Conservation (phyloP, 257 asterid genomes). For the Voacanga thouarsii region DNA sequence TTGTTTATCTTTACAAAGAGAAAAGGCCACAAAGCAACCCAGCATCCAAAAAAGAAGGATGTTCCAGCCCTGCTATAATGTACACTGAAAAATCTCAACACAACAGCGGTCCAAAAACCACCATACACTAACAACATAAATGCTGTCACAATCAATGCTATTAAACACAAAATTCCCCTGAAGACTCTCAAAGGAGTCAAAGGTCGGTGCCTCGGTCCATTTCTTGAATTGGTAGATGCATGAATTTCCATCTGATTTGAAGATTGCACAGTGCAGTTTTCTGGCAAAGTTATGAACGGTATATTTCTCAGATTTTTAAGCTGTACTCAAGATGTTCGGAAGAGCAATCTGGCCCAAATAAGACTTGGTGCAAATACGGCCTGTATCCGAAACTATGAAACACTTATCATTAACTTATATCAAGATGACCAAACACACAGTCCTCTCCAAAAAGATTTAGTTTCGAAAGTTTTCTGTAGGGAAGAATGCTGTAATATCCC, state of each 20-base stretch:
- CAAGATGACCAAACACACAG: not conserved
- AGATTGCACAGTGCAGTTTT: not conserved
- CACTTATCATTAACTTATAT: not conserved
- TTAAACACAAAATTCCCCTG: conserved; percentile 62
- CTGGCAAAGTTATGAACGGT: too few relatives aligned
- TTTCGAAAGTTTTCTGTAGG: not conserved
- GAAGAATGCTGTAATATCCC: not conserved
- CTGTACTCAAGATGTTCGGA: not conserved
- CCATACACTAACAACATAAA: conserved; percentile 57
- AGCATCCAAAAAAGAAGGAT: conserved; percentile 65
- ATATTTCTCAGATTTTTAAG: not conserved
- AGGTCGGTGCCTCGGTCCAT: conserved; percentile 54
- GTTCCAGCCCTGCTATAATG: conserved; percentile 62
- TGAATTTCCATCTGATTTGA: conserved; percentile 38
- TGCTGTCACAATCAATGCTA: conserved; percentile 61
- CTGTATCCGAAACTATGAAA: not conserved
- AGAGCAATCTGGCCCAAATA: not conserved
- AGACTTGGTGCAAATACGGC: not conserved
- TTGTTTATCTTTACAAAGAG: conserved; percentile 69
- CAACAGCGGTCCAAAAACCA: conserved; percentile 64
- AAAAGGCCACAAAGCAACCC: conserved; percentile 95
- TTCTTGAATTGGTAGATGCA: conserved; percentile 20
- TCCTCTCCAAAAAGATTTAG: not conserved
- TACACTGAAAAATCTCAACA: conserved; percentile 52
- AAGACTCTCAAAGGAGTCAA: conserved; percentile 49